Evolutionary conservation across 2,329 filamentous ascomycete genomes (phyloP), one percentile per base, ranked within the genome.

Genomic region (Calonectria pteridis): DNA sequence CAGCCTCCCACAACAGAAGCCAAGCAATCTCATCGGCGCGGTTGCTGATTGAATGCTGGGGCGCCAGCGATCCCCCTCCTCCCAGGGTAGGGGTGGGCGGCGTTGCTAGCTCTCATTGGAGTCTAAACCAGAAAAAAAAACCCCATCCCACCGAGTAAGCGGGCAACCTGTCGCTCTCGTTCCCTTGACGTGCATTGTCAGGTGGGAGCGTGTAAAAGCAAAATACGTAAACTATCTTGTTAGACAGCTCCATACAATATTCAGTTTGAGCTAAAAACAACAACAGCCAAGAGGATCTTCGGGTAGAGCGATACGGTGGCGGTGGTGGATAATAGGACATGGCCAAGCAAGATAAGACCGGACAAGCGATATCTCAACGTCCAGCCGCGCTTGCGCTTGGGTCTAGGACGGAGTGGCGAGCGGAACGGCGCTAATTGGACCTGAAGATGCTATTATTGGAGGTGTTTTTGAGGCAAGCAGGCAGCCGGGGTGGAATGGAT

Each of bases 391-490:
- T 77, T 76, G 73, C 75, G 75, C 76, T 79, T 77, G 71, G 50
- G 50, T 33, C 59, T 33, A 35, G 28, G 35, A 75, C 58, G 76
- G 70, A 73, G 72, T 70, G 53, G 72, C 74, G 78, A 74, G 51
- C 70, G 66, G 77, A 72, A 77, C 62, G 73, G 73, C 74, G 77
- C 77, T 73, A 77, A 59, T 59, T 71, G 59, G 35, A 33, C 28
- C 28, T 53, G 46, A 63, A 50, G 67, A 65, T 80, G 71, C 78
- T 80, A 80, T 80, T 80, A 73, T 80, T 80, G 73, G 78, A 72
- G 69, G 67, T 58, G 64, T 65, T 74, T 62, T 69, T 71, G 73
- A 71, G 71, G 75, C 65, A 69, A 62, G 55, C 66, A 40, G 35
- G 28, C 31, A 26, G 6, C 66, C 53, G 23, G 37, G 35, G 62